phyloP scores from a whole-genome alignment of 2,329 filamentous ascomycete species.

The Aspergillus pseudoviridinutans region DNA sequence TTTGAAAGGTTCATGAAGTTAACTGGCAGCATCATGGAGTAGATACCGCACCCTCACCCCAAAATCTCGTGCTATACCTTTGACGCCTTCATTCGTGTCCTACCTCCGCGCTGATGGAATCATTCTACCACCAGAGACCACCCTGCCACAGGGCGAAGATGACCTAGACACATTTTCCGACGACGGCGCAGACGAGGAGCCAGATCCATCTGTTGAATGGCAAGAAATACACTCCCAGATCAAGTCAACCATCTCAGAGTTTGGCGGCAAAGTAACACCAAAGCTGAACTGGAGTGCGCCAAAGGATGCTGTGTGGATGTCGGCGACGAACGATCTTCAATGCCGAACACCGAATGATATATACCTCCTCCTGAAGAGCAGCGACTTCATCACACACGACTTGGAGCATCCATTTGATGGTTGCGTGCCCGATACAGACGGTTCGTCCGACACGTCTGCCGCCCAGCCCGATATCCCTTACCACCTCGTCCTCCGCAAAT shows the following conservation, averaged over 20 bases:
- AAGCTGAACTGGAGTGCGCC: slow-evolving; percentile 98
- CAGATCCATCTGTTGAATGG: slow-evolving; percentile 55
- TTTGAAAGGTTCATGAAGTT: neutral
- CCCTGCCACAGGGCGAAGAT: slow-evolving; percentile 31
- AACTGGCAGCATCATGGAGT: slow-evolving; percentile 7
- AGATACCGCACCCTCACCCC: slow-evolving; percentile 78
- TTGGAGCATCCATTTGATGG: slow-evolving; percentile 89
- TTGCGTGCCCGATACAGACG: slow-evolving; percentile 44
- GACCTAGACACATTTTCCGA: slow-evolving; percentile 51
- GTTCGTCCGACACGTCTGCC: slow-evolving; percentile 10
- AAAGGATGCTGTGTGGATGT: slow-evolving; percentile 93
- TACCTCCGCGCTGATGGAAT: slow-evolving; percentile 94
- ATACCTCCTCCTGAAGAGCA: slow-evolving; percentile 90
- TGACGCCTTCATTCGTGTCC: slow-evolving; percentile 69
- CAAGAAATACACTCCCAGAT: slow-evolving; percentile 72
- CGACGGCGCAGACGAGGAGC: slow-evolving; percentile 55
- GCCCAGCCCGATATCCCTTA: slow-evolving; percentile 57
- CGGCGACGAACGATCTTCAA: slow-evolving; percentile 82
- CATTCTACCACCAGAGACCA: slow-evolving; percentile 59
- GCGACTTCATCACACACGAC: slow-evolving; percentile 91
- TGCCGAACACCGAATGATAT: slow-evolving; percentile 86
- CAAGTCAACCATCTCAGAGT: slow-evolving; percentile 69
- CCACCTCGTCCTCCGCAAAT: slow-evolving; percentile 80
- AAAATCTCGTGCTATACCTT: slow-evolving; percentile 77
- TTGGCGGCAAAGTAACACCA: slow-evolving; percentile 81